Percentiles rank a stretch among this genome's conserved stretches.
These are phyloP conservation scores for Coniochaeta sp. DNA, from an alignment of 2,329 filamentous ascomycete genomes.

Conservation along the genomic window DNA sequence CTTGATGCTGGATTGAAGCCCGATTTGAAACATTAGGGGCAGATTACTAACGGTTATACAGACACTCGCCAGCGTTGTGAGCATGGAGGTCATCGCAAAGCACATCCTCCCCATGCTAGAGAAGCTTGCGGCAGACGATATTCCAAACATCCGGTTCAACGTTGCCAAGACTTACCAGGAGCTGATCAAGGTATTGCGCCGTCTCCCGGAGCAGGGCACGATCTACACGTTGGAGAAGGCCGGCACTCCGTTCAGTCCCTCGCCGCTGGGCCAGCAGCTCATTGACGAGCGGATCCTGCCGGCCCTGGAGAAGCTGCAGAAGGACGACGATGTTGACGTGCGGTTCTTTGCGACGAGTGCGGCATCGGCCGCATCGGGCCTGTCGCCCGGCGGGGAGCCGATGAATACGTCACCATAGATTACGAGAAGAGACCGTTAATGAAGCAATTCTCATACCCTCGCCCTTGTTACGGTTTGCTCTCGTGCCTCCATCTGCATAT, in stretches of 20 bases:
- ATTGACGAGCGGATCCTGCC: constrained; percentile 83
- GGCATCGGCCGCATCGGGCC: constrained; percentile 49
- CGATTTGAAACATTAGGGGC: background rate
- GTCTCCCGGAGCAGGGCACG: constrained; percentile 82
- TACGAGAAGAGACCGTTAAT: constrained; percentile 30
- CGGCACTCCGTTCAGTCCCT: constrained; percentile 53
- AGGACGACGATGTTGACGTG: constrained; percentile 96
- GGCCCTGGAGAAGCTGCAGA: constrained; percentile 88
- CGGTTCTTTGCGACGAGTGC: constrained; percentile 95
- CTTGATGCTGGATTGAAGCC: background rate
- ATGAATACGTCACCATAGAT: constrained; percentile 62
- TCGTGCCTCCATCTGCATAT: background rate
- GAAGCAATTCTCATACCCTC: constrained; percentile 39
- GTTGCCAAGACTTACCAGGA: constrained; percentile 95
- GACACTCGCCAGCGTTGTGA: constrained; percentile 91
- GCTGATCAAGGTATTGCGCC: constrained; percentile 84
- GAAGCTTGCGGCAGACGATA: constrained; percentile 87
- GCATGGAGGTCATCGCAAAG: constrained; percentile 84
- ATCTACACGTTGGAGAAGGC: constrained; percentile 79
- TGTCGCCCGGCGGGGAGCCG: constrained; percentile 42
- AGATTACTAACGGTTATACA: constrained; percentile 28
- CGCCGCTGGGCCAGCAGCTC: constrained; percentile 66
- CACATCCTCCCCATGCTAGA: constrained; percentile 95
- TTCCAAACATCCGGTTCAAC: constrained; percentile 99
- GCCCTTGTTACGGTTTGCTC: background rate